phyloP scores from a whole-genome alignment of 306 rosid species.

The Medicago arabica region DNA sequence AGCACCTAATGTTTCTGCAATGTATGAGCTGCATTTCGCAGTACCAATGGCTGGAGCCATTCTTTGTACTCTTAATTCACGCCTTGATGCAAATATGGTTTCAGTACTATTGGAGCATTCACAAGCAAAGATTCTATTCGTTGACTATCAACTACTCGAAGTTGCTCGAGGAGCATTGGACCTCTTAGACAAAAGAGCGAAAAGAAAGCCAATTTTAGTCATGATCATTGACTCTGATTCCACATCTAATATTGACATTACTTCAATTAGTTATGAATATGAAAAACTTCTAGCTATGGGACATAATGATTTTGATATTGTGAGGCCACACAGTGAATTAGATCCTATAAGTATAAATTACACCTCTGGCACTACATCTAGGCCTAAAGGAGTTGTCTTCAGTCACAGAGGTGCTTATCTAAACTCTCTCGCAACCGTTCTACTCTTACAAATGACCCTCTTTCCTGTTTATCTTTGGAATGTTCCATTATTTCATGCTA shows the following conservation, averaged over 20 bases:
- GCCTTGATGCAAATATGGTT: slow-evolving; percentile 65
- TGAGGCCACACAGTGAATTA: slow-evolving; percentile 69
- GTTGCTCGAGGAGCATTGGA: slow-evolving; percentile 61
- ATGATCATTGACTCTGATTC: slow-evolving; percentile 55
- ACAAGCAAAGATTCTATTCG: slow-evolving; percentile 70
- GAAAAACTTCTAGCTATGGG: slow-evolving; percentile 60
- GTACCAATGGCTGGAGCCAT: slow-evolving; percentile 93
- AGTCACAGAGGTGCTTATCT: slow-evolving; percentile 86
- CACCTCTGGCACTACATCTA: slow-evolving; percentile 92
- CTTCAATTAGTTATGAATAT: slow-evolving; percentile 58
- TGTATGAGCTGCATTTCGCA: slow-evolving; percentile 91
- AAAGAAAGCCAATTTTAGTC: slow-evolving; percentile 59
- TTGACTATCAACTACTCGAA: slow-evolving; percentile 66
- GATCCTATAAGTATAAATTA: slow-evolving; percentile 88
- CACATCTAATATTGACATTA: slow-evolving; percentile 36
- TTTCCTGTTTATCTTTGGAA: slow-evolving; percentile 88
- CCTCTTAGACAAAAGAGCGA: slow-evolving; percentile 40
- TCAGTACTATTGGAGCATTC: slow-evolving; percentile 69
- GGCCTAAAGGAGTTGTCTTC: slow-evolving; percentile 88
- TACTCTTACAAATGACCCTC: slow-evolving; percentile 64
- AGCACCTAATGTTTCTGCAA: slow-evolving; percentile 83
- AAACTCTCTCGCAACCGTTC: slow-evolving; percentile 72
- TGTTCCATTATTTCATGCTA: slow-evolving; percentile 85
- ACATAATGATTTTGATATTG: slow-evolving; percentile 51
- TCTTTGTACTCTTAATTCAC: slow-evolving; percentile 74